Conservation (phyloP, 108 stramenopile genomes). For the Cyclostephanos invisitatus region DNA sequence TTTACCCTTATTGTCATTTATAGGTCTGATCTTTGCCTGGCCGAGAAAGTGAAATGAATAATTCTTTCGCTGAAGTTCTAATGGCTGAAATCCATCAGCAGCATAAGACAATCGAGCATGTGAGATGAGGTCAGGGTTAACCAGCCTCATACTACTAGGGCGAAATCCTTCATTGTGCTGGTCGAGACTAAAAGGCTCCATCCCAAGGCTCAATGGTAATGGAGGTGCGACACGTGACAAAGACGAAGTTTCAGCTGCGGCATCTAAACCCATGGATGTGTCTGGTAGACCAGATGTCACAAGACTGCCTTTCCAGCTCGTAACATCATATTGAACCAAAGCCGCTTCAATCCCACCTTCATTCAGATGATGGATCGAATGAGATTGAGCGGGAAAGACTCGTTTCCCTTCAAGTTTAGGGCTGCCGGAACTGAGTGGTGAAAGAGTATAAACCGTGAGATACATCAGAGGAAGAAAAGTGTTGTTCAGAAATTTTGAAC, state of each 20-base stretch:
- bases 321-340: slow-evolving; percentile 29
- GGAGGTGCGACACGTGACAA: slow-evolving; percentile 25
- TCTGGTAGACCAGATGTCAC: slow-evolving; percentile 2
- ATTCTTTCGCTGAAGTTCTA: slow-evolving; percentile 25
- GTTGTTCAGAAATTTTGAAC: neutral
- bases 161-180: slow-evolving; percentile 25
- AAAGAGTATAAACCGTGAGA: neutral
- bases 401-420: slow-evolving; percentile 10
- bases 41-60: slow-evolving; percentile 13
- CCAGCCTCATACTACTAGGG: slow-evolving; percentile 23
- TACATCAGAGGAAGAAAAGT: neutral
- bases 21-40: slow-evolving; percentile 9
- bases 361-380: neutral
- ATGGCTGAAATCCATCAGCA: slow-evolving; percentile 24
- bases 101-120: slow-evolving; percentile 13
- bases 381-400: slow-evolving; percentile 15
- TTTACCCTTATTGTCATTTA: slow-evolving; percentile 9
- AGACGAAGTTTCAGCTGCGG: neutral
- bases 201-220: slow-evolving; percentile 20
- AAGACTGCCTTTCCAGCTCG: neutral
- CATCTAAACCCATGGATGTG: slow-evolving; percentile 13
- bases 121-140: slow-evolving; percentile 17
- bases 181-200: slow-evolving; percentile 37
- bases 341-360: slow-evolving; percentile 47
- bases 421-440: slow-evolving; percentile 14